phyloP scores from a whole-genome alignment of 495 filamentous ascomycete genomes.

The Ramalina intermedia region DNA sequence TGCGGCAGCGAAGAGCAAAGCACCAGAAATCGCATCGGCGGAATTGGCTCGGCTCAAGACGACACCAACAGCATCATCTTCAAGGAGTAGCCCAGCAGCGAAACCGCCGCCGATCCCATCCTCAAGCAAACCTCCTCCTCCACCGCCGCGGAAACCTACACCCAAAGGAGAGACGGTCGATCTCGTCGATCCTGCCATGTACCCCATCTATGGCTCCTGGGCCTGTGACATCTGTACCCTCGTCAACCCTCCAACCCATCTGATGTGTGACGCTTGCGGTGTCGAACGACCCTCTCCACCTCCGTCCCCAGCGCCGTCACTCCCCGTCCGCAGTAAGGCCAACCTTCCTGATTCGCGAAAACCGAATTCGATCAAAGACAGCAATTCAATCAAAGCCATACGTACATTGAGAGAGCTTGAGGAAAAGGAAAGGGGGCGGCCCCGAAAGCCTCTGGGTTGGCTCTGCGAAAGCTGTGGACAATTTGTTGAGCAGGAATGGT shows the following conservation, averaged over 20 bases:
- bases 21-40: neutral
- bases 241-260: conserved; percentile 54
- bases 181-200: conserved; percentile 5
- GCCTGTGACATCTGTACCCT: conserved; percentile 68
- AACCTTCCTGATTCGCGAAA: neutral
- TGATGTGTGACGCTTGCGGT: conserved; percentile 69
- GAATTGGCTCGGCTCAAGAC: conserved; percentile 1
- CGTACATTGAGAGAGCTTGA: conserved; percentile 27
- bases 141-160: conserved; percentile 4
- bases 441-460: conserved; percentile 46
- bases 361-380: conserved; percentile 5
- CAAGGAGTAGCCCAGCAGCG: neutral
- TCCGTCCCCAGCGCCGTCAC: conserved; percentile 5
- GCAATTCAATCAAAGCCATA: conserved; percentile 19
- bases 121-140: conserved; percentile 14
- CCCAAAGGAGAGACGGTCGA: neutral
- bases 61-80: neutral
- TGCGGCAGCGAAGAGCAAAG: neutral
- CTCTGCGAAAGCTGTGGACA: conserved; percentile 50
- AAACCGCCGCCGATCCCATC: conserved; percentile 6
- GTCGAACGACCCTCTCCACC: conserved; percentile 39
- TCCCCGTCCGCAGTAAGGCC: neutral
- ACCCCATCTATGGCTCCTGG: conserved; percentile 38
- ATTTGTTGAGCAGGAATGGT: conserved; percentile 59
- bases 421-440: conserved; percentile 19